These are phyloP conservation scores for Rhizophora mangle DNA, from an alignment of 345 rosid species.

Conservation along the genomic window DNA sequence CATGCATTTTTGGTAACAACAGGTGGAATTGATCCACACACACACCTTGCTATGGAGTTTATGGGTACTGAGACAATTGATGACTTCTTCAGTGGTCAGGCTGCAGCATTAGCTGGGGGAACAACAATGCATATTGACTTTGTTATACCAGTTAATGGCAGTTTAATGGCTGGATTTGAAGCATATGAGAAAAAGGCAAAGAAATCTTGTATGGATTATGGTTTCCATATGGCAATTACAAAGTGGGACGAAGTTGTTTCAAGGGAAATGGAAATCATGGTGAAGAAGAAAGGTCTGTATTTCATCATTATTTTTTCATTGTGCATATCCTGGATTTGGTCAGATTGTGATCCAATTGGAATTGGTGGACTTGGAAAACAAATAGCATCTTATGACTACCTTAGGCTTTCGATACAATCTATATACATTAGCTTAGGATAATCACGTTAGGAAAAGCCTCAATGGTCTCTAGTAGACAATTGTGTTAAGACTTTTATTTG, in stretches of 20 bases:
- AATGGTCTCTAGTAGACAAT: too few relatives aligned
- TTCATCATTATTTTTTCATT: constrained; percentile 2
- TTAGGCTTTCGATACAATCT: not conserved
- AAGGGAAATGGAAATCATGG: constrained; percentile 83
- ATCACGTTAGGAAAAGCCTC: too few relatives aligned
- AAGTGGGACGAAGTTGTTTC: constrained; percentile 86
- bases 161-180: constrained; percentile 68
- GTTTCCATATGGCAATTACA: constrained; percentile 94
- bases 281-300: constrained; percentile 70
- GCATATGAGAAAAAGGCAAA: constrained; percentile 67
- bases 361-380: not conserved
- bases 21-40: constrained; percentile 98
- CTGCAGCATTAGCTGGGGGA: constrained; percentile 98
- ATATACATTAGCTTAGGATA: not conserved
- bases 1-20: constrained; percentile 13
- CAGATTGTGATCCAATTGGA: not conserved
- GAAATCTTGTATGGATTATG: constrained; percentile 88
- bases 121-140: constrained; percentile 98
- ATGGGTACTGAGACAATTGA: constrained; percentile 77
- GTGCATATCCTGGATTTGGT: constrained; percentile 7
- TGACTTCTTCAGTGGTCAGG: constrained; percentile 97
- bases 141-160: constrained; percentile 78
- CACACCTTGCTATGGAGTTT: constrained; percentile 77
- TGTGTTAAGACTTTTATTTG: too few relatives aligned
- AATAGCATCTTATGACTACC: not conserved